Evolutionary conservation across 331 rosid species (phyloP), one percentile per base, ranked within the genome.

Genomic region (Stylosanthes scabra): DNA sequence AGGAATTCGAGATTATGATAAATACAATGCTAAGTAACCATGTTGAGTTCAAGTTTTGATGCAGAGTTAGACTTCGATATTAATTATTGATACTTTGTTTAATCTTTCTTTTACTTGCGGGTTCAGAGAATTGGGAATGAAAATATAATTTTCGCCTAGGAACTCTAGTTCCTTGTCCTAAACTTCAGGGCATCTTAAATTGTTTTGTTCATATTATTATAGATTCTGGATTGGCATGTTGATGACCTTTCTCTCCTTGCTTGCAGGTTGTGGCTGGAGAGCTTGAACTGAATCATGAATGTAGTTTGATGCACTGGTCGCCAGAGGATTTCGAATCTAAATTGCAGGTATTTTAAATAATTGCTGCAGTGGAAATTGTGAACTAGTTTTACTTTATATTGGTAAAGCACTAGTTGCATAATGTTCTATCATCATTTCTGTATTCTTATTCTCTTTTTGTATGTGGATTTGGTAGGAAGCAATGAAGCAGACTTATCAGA

Each of bases 211-310:
- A 66, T 4, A 40, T 34, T 75, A 56, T 66, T 20, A 11, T 44
- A 47, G 45, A 47, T 34, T 77, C 14, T 6, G 44, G 31, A 77
- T 42, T 8, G 31, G 31, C 64, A 29, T 62, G 16, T 69, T 62
- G 60, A 51, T 50, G 61, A 72, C 34, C 41, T 60, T 27, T 58
- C 39, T 58, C 39, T 69, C 69, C 67, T 80, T 77, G 44, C 66
- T 71, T 72, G 61, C 85, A 91, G 97, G 97, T 91, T 66, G 96
- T 91, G 63, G 96, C 97, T 39, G 97, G 97, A 83, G 97, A 91
- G 81, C 91, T 91, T 58, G 97, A 91, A 84, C 63, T 91, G 72
- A 91, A 89, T 80, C 95, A 89, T 65, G 93, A 88, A 74, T 89
- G 95, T 76, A 87, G 82, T 82, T 67, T 91, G 61, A 83, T 91